Conservation (phyloP, 176 grass and related monocot genomes). For the Oryza longistaminata region DNA sequence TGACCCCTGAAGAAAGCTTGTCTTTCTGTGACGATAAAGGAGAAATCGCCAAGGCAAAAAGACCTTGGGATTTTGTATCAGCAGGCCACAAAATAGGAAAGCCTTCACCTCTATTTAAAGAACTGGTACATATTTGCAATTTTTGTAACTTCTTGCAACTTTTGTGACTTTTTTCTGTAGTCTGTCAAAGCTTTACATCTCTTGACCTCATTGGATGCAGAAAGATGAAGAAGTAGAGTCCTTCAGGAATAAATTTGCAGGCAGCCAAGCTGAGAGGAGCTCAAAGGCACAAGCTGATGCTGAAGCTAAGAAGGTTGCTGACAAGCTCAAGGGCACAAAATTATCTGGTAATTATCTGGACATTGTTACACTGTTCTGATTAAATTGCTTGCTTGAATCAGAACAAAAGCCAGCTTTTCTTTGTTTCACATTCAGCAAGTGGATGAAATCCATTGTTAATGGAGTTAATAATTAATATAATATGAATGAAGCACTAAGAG, state of each 20-base stretch:
- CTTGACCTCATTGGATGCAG: slow-evolving; percentile 49
- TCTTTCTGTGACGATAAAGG: slow-evolving; percentile 83
- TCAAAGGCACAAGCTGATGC: slow-evolving; percentile 67
- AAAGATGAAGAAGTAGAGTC: slow-evolving; percentile 73
- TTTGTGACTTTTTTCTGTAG: not conserved
- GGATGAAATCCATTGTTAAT: not conserved
- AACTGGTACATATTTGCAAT: slow-evolving; percentile 57
- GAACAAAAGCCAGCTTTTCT: not conserved
- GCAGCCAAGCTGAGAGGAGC: slow-evolving; percentile 84
- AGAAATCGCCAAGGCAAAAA: slow-evolving; percentile 63
- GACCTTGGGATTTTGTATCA: slow-evolving; percentile 78
- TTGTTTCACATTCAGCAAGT: not conserved
- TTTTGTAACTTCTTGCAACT: slow-evolving; percentile 30
- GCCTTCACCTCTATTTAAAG: slow-evolving; percentile 87
- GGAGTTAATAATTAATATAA: too few species aligned
- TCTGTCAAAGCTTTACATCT: slow-evolving; percentile 15
- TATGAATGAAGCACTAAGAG: too few species aligned
- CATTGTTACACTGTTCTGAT: slow-evolving; percentile 8
- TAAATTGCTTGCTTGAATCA: not conserved
- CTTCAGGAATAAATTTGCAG: slow-evolving; percentile 74
- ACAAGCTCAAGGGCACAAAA: slow-evolving; percentile 17
- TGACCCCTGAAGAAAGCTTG: slow-evolving; percentile 47
- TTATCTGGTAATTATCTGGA: slow-evolving; percentile 54
- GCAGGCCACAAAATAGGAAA: slow-evolving; percentile 80
- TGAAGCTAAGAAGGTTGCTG: slow-evolving; percentile 54